Base-by-base conservation (phyloP, 495 filamentous ascomycete genomes). In the Penicillium nucicola region DNA sequence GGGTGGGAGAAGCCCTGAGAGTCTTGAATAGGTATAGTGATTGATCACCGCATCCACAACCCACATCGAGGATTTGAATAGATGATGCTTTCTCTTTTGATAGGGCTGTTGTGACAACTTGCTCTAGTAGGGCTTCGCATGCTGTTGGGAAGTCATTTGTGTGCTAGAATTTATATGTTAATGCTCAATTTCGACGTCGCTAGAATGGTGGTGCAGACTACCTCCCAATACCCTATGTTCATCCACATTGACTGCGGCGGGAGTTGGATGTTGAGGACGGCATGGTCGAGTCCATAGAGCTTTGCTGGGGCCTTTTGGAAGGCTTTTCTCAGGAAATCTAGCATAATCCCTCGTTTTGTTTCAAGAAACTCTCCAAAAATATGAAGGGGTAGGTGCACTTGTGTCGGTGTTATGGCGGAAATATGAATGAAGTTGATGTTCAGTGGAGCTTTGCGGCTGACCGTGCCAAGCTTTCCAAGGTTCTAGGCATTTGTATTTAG, bases 1-100 rank as follows among this genome's bases (percentile, higher is more conserved):
- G 4, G 9, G 20, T 18, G 19, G 18, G 33, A 13, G 36, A 36
- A n/a, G 31, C 17, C 7, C 40, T 39, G 13, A 15, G 15, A 3
- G 46, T 34, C 2, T 20, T 20, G 4, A 28, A 53, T 15, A 77
- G 18, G 37, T 68, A 61, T 2, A 75, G 8, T 1, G 65, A 68
- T 52, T 79, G 77, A 48, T 78, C 76, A 15, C 77, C 77, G 37
- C 77, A 79, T 7, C 77, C 76, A 40, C 77, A 72, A 14, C 77
- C 77, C 2, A 79, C 62, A 52, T 79, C 77, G 9, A 79, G 41
- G 8, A 79, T 32, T 14, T 54, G 60, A 3, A 75, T 15, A 12
- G 45, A 47, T 20, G 50, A 40, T 4, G 31, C n/a, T 12, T 31
- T 45, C 35, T 58, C 37, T 25, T 48, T 42, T 35, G 64, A 53